Base-by-base conservation (phyloP, 768 basidiomycete species). In the Sporobolomyces phaffii region DNA sequence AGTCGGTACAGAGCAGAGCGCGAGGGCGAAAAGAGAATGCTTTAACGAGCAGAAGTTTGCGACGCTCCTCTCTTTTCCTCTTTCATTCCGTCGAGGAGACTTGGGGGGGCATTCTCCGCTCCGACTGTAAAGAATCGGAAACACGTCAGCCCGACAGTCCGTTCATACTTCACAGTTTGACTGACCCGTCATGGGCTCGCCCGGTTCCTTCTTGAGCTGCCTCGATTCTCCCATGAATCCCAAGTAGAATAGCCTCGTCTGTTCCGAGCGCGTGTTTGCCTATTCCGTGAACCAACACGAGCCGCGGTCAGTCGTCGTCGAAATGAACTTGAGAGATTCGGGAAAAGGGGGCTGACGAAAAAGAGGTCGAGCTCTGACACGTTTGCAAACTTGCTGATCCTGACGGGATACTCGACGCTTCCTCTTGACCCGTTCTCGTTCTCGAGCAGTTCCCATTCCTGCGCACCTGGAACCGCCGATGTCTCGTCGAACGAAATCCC, bases 201-300 rank as follows among this genome's bases (percentile, higher is more conserved):
- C 59, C 1, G 68, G 65, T 34, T 73, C 72, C 62, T 73, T 73
- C 63, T 73, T 75, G 18, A 71, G 62, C 29, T 53, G 28, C 24
- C 70, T 57, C 2, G 60, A 51, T 45, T 72, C 73, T 52, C 74
- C 74, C 31, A 71, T 64, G 65, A 75, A 75, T 18, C 74, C 74
- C n/a, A 75, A 50, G 57, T 65, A 75, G 59, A 50, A 72, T 20
- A 72, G 51, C 40, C 66, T 34, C 20, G 66, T 62, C 33, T 65
- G 70, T 15, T 65, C 63, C 7, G 45, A 44, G 5, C 61, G 43
- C 14, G 64, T 47, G n/a, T 69, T 60, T 6, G 54, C 45, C 63
- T 72, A 38, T 38, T 38, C 10, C 17, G 38, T 9, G 38, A 9
- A 38, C 38, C 38, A 38, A n/a, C n/a, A n/a, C n/a, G n/a, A n/a